A percentile compares a stretch with the other conserved stretches of the same genome.
phyloP scores from a whole-genome alignment of 2,329 filamentous ascomycete genomes.

The Colletotrichum gloeosporioides region DNA sequence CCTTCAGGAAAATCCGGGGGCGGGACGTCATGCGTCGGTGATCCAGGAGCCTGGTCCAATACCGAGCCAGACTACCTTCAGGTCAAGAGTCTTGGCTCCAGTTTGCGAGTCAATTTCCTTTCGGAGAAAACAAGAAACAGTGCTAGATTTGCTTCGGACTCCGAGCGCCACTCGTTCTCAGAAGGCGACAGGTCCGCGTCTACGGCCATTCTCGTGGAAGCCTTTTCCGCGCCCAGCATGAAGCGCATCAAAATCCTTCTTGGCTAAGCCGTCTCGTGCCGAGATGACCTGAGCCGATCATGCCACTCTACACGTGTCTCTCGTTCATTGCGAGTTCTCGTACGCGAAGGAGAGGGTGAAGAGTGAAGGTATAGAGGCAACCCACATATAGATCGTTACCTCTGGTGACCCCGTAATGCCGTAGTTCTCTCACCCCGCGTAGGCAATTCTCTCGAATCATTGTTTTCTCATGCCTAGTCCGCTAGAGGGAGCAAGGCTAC shows the following conservation, averaged over 20 bases:
- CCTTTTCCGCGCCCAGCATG: background rate
- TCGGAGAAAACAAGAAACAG: background rate
- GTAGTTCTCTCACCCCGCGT: background rate
- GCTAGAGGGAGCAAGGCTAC: background rate
- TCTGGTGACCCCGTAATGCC: background rate
- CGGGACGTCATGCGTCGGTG: constrained; percentile 7
- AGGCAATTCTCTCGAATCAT: background rate
- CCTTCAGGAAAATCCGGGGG: constrained; percentile 1
- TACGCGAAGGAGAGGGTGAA: background rate
- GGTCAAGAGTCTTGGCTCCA: background rate
- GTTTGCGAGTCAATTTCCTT: background rate
- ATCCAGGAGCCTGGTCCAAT: background rate
- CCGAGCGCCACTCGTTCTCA: background rate
- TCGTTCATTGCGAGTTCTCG: background rate
- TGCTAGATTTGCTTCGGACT: background rate
- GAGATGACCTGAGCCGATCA: background rate
- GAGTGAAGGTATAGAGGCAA: background rate
- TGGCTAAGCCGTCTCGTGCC: background rate
- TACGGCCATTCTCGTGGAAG: background rate
- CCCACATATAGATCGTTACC: background rate
- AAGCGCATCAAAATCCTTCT: background rate
- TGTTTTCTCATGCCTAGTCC: background rate
- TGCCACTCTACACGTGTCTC: background rate
- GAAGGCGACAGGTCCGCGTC: background rate
- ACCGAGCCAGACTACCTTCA: background rate